phyloP scores from a whole-genome alignment of 1,139 yeast genomes.

The Trichomonascaceae sp. region DNA sequence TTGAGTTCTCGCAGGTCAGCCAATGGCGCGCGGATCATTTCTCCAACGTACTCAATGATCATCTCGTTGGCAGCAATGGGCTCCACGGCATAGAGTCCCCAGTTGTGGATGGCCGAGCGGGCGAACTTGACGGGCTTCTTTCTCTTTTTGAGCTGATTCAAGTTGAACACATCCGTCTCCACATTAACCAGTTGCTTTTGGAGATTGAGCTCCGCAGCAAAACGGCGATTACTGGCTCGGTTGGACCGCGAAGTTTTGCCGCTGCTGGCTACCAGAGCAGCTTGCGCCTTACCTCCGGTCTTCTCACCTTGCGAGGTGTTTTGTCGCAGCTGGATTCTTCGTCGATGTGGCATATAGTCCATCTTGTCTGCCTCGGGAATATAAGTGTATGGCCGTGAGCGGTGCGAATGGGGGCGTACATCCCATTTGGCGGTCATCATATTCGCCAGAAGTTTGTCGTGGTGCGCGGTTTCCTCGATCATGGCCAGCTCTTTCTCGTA shows the following conservation, averaged over 20 bases:
- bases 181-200: constrained; percentile 65
- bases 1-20: constrained; percentile 87
- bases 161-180: constrained; percentile 68
- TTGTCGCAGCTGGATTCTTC: constrained; percentile 25
- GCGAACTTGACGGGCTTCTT: constrained; percentile 94
- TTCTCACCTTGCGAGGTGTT: constrained; percentile 28
- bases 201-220: constrained; percentile 82
- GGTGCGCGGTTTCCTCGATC: background rate
- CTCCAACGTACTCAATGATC: constrained; percentile 99
- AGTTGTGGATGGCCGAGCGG: constrained; percentile 89
- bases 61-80: constrained; percentile 90
- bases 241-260: constrained; percentile 66
- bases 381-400: constrained; percentile 33
- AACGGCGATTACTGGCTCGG: constrained; percentile 77
- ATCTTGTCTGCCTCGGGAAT: constrained; percentile 62
- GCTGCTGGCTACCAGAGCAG: constrained; percentile 19
- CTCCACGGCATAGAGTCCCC: constrained; percentile 95
- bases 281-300: constrained; percentile 34
- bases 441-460: constrained; percentile 1
- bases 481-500: background rate
- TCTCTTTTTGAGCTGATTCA: constrained; percentile 71
- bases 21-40: constrained; percentile 82
- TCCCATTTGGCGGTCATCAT: constrained; percentile 7
- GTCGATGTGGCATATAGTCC: constrained; percentile 71
- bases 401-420: constrained; percentile 1